Evolutionary conservation across 371 early-diverging fungal genomes (phyloP), one percentile per base, ranked within the genome.

Genomic region (Haplosporangium sp.): DNA sequence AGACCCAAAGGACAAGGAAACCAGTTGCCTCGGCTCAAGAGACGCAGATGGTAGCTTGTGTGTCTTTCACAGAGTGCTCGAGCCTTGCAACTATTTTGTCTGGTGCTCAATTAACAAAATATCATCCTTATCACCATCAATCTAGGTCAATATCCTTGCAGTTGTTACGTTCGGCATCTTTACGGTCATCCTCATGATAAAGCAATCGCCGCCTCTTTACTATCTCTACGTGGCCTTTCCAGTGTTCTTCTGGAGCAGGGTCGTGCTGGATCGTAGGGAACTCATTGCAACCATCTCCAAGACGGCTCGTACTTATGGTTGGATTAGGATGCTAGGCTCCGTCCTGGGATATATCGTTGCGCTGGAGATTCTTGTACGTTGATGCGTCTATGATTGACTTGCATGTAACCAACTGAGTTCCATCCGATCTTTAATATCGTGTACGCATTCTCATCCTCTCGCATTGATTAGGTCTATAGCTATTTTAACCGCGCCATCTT

Each of bases 181-280:
- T 16, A 80, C 74, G 0, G 66, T 69, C 12, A 76, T 93, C 59
- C 81, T 95, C 20, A 86, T 83, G 55, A 62, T 88, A 23, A 95
- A 96, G 82, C 81, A 90, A 16, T 93, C 95, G 65, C 95, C 96
- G 5, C 62, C 67, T 10, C 87, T 92, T 74, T 97, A 98, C 82
- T 95, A 97, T 80, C 87, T 89, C 0, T 98, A 98, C 61, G 84
- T 87, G 1, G 83, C 89, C 10, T 96, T 98, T 83, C 95, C 96
- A 0, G 83, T 94, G 0, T 95, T 82, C 68, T 95, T 98, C 66
- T 97, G 96, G 96, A 84, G 86, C 43, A 87, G 91, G 45, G 82
- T 90, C 3, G n/a, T 91, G 8, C 77, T 83, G 62, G 82, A 87
- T 11, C 79, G 82, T 7, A 68, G 81, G 18, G 80, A 77, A 29